Percentiles rank a stretch among this genome's conserved stretches.
Conservation (phyloP, 129 eudicot genomes). For the Lonicera japonica region DNA sequence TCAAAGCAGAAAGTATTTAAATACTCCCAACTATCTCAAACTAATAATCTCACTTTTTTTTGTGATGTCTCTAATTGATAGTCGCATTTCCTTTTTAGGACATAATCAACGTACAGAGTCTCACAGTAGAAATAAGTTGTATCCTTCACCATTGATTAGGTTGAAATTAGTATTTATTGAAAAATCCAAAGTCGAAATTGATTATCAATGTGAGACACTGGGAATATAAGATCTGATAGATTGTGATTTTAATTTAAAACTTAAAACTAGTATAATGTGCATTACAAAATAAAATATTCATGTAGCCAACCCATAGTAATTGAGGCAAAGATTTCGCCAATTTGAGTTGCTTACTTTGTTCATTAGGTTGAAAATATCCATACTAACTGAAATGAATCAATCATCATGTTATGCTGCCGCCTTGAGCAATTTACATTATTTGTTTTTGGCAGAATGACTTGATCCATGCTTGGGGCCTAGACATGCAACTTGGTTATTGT, state of each 20-base stretch:
- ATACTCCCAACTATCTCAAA: no score
- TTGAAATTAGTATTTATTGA: neutral
- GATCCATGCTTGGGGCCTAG: constrained; percentile 97
- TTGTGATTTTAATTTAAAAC: neutral
- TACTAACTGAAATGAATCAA: neutral
- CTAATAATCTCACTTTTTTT: neutral
- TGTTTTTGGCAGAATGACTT: constrained; percentile 64
- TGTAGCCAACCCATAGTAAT: neutral
- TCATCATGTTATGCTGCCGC: neutral
- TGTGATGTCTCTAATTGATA: no score
- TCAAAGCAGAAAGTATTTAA: no score
- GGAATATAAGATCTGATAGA: neutral
- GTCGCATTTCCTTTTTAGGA: no score
- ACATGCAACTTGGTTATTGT: constrained; percentile 79
- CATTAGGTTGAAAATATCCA: neutral
- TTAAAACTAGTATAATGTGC: neutral
- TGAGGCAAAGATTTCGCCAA: neutral
- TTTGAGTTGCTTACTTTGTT: neutral
- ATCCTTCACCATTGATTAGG: no score
- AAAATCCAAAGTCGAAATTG: no score
- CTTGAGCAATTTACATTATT: neutral
- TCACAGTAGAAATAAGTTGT: no score
- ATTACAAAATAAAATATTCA: neutral
- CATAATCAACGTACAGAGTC: no score
- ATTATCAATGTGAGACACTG: no score